Base-by-base conservation (phyloP, 768 basidiomycete genomes). In the Mycena metata region DNA sequence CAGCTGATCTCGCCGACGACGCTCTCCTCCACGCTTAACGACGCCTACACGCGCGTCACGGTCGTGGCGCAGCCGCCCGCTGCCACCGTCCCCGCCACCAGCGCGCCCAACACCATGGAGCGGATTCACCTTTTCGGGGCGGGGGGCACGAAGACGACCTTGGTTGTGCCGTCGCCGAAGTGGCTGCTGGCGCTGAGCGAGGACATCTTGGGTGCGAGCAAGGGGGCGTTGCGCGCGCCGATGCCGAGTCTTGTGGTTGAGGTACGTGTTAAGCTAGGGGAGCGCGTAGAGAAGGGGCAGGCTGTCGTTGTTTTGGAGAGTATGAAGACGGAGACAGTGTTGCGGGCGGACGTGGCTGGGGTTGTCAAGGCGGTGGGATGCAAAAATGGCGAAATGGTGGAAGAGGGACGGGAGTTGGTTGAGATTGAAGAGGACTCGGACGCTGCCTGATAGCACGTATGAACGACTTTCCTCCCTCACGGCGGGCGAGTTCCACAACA, bases 241-340 rank as follows among this genome's bases (percentile, higher is more conserved):
- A 96, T 96, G 93, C 96, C 96, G n/a, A 94, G 94, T 77, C 85
- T 96, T 56, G 91, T 98, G 2, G 96, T 98, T 5, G 95, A 97
- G 61, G 91, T 98, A 57, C 86, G 86, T 19, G 96, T 96, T 39
- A 85, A 84, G 66, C 82, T 87, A 1, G 96, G 96, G 5, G 92
- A 96, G 58, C 82, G 79, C 16, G 93, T 98, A 45, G 90, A 91
- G 79, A 90, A 87, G 74, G 95, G 94, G 0, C 92, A 96, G 75
- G 88, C 88, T 10, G 85, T 95, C 11, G 89, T 96, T 35, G 89
- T 96, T 7, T 80, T 97, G 75, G 96, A 97, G 81, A 97, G 96
- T 75, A 98, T 98, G 96, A 98, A 98, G 88, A 98, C 96, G 70
- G 96, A 97, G 81, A 96, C 93, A 43, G 92, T 95, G 46, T 78